Percentiles rank a stretch among this genome's conserved stretches.
phyloP scores from a whole-genome alignment of 108 stramenopile genomes.

The Epipyxis sp. region DNA sequence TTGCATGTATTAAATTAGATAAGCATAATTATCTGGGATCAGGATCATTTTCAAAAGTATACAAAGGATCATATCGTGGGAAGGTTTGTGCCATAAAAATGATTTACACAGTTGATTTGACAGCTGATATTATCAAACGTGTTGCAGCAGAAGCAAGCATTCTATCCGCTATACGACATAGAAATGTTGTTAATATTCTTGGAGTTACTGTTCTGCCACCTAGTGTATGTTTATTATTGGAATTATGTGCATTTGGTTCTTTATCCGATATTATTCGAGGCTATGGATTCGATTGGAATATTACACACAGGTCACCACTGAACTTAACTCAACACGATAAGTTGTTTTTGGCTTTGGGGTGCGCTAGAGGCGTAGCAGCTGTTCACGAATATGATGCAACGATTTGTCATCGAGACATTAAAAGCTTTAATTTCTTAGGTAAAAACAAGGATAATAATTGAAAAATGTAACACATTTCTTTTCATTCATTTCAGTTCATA shows the following conservation, averaged over 20 bases:
- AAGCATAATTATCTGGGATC: neutral
- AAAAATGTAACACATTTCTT: neutral
- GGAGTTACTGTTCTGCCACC: slow-evolving; percentile 28
- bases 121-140: neutral
- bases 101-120: slow-evolving; percentile 26
- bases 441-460: too few relatives aligned
- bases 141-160: slow-evolving; percentile 31
- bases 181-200: slow-evolving; percentile 26
- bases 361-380: slow-evolving; percentile 21
- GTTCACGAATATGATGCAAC: neutral
- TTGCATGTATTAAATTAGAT: slow-evolving; percentile 23
- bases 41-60: slow-evolving; percentile 24
- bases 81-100: slow-evolving; percentile 25
- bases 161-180: slow-evolving; percentile 5
- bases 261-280: slow-evolving; percentile 26
- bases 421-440: slow-evolving; percentile 25
- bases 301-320: neutral
- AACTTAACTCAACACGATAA: neutral
- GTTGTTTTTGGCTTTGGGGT: slow-evolving; percentile 10
- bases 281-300: slow-evolving; percentile 25
- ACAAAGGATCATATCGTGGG: neutral
- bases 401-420: slow-evolving; percentile 20
- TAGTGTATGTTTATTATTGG: slow-evolving; percentile 27
- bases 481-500: neutral
- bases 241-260: slow-evolving; percentile 24